These are phyloP conservation scores for Avicennia marina DNA, from an alignment of 257 asterid species.

Conservation along the genomic window DNA sequence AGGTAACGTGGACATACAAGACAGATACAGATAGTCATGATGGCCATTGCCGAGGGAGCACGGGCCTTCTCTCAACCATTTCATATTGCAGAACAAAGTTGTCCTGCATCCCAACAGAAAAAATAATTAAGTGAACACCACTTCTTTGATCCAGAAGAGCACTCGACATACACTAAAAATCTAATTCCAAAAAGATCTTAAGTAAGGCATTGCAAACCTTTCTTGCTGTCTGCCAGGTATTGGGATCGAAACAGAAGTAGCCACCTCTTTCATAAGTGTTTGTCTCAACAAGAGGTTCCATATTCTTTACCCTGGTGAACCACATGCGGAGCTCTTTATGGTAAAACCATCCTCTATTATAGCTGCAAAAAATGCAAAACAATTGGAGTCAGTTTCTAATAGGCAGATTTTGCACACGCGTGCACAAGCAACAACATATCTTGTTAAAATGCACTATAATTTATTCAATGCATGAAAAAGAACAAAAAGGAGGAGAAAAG, in stretches of 20 bases:
- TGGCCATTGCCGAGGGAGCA: too few species aligned
- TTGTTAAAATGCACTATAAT: neutral
- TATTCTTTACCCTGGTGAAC: slow-evolving; percentile 55
- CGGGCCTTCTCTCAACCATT: slow-evolving; percentile 63
- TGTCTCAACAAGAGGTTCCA: slow-evolving; percentile 70
- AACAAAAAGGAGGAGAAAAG: too few species aligned
- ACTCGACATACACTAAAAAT: neutral
- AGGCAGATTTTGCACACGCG: neutral
- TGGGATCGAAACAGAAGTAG: slow-evolving; percentile 72
- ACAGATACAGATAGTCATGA: too few species aligned
- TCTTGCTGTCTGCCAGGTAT: slow-evolving; percentile 60
- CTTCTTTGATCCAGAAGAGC: neutral
- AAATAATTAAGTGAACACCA: slow-evolving; percentile 2
- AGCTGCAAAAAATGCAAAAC: slow-evolving; percentile 31
- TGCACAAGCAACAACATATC: neutral
- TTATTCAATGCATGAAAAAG: too few species aligned
- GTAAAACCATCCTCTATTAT: slow-evolving; percentile 79
- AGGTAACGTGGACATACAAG: too few species aligned
- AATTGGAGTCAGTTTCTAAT: neutral
- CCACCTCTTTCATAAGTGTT: slow-evolving; percentile 62
- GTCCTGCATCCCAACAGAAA: slow-evolving; percentile 45
- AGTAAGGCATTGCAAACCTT: slow-evolving; percentile 40
- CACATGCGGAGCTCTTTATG: slow-evolving; percentile 68
- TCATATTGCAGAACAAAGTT: slow-evolving; percentile 67
- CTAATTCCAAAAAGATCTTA: neutral